These are phyloP conservation scores for Hypoxylon crocopeplum DNA, from an alignment of 495 filamentous ascomycete genomes.

Conservation along the genomic window DNA sequence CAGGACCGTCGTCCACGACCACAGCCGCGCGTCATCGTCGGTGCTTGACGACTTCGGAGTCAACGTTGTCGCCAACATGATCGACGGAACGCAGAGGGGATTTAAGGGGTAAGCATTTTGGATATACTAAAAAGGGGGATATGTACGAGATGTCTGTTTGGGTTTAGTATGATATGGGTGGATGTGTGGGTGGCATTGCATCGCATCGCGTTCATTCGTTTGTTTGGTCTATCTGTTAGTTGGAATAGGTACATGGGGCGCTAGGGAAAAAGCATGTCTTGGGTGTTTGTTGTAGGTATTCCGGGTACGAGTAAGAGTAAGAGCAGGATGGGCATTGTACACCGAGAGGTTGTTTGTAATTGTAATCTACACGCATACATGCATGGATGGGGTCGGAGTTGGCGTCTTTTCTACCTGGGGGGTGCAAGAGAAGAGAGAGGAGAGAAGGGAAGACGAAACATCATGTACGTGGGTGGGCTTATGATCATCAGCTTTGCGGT, in stretches of 20 bases:
- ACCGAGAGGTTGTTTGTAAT: neutral
- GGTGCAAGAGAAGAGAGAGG: neutral
- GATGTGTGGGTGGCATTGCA: no score
- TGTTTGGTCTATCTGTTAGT: no score
- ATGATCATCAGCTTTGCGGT: no score
- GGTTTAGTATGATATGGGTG: no score
- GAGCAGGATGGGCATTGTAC: neutral
- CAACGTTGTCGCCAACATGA: constrained; percentile 36
- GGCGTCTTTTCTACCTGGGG: neutral
- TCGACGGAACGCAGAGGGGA: constrained; percentile 30
- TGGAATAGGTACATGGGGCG: no score
- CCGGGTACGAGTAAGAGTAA: no score
- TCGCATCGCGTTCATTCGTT: no score
- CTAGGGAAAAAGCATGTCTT: no score
- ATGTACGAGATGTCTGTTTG: no score
- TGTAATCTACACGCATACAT: constrained; percentile 22
- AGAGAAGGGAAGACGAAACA: constrained; percentile 1
- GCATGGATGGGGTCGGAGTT: constrained; percentile 16
- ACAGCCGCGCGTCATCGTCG: neutral
- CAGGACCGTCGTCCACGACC: neutral
- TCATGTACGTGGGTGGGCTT: constrained; percentile 15
- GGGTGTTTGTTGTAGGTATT: no score
- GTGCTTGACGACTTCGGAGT: constrained; percentile 20
- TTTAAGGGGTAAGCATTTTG: constrained; percentile 7
- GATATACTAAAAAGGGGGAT: no score